Conservation (phyloP, 352 stramenopile species). For the Phytophthora podocarpi region DNA sequence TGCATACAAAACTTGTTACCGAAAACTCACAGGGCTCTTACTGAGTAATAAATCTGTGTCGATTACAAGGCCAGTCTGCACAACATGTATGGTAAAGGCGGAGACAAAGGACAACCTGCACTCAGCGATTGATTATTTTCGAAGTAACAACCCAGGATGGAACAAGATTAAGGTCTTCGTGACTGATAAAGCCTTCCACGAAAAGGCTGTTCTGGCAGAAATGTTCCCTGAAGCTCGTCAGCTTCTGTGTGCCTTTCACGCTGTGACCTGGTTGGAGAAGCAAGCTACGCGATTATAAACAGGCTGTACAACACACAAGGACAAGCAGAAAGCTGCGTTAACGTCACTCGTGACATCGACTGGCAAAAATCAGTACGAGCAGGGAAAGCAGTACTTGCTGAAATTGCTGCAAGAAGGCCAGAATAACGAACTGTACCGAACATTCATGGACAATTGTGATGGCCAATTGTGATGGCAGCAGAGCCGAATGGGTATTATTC, state of each 20-base stretch:
- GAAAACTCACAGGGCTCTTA: not conserved
- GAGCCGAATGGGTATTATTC: constrained; percentile 1
- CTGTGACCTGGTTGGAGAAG: not conserved
- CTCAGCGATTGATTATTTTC: not conserved
- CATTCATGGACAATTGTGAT: constrained; percentile 3
- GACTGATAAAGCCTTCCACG: constrained; percentile 14
- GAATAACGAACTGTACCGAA: not conserved
- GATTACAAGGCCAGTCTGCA: constrained; percentile 1
- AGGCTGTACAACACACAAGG: not conserved
- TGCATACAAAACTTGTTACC: not conserved
- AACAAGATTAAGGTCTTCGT: not conserved
- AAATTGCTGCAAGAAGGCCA: not conserved
- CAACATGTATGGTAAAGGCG: not conserved
- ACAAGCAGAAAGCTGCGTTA: not conserved
- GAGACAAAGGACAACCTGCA: constrained; percentile 2
- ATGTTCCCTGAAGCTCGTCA: not conserved
- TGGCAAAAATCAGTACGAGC: not conserved
- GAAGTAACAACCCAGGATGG: not conserved
- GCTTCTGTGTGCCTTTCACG: not conserved
- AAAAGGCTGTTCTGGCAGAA: not conserved
- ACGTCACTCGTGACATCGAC: not conserved
- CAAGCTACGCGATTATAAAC: not conserved
- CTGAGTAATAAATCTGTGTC: not conserved
- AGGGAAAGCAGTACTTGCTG: not conserved
- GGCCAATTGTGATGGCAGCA: no score